Base-by-base conservation (phyloP, 306 rosid species). In the Casuarina glauca region DNA sequence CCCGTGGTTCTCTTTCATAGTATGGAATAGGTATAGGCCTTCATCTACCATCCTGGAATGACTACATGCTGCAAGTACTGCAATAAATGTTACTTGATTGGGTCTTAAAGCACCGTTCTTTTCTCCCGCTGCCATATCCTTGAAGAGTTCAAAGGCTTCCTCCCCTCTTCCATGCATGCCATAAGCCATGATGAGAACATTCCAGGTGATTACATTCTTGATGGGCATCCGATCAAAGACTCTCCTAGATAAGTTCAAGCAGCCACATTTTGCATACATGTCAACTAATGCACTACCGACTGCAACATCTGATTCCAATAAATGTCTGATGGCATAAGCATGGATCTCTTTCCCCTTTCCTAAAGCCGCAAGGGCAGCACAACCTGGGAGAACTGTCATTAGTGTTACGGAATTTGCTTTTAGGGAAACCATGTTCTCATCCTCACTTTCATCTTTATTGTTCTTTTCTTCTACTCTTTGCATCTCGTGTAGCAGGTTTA, bases 261-360 rank as follows among this genome's bases (percentile, higher is more conserved):
- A 88, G 74, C 97, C 97, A 69, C 97, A 91, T 83, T 91, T 93
- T 44, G 97, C 97, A 76, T 91, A 93, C 97, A 93, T 93, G 88
- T 93, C 97, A 64, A 89, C 89, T 35, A 91, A 82, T 36, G 96
- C 96, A 35, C 96, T 91, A 69, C 96, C 96, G 8, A 93, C 96
- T 0, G 94, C 97, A 78, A 93, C 82, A 87, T 89, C 96, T 20
- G 73, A 75, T 48, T 91, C 88, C 73, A 89, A 60, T 74, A 76
- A 79, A 55, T 89, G 88, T 78, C 90, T 88, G 12, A 87, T 63
- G 42, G 97, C 94, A 77, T 91, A 93, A 78, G 93, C 88, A 75
- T 93, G 97, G 76, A 93, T 91, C 79, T 91, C 97, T 70, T 87
- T 88, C 61, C 97, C 97, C 84, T 93, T 93, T 13, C 85, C 86